These are phyloP conservation scores for Coleophoma crateriformis DNA, from an alignment of 2,329 filamentous ascomycete genomes.

Conservation along the genomic window DNA sequence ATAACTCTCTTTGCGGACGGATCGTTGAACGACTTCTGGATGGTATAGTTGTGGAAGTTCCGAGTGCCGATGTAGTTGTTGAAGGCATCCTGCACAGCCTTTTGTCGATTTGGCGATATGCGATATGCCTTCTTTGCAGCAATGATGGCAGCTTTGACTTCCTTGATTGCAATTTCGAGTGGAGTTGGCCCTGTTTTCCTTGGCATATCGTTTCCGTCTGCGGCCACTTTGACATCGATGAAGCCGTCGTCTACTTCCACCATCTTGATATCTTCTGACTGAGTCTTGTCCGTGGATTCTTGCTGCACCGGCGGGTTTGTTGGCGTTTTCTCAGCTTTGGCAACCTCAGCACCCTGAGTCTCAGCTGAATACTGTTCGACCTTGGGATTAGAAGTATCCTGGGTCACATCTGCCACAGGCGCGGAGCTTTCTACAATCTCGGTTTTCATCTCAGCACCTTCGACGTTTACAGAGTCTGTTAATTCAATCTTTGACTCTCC, in stretches of 20 bases:
- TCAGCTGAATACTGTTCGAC: background rate
- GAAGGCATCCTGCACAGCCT: slow-evolving; percentile 71
- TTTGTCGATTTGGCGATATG: slow-evolving; percentile 64
- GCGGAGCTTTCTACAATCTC: background rate
- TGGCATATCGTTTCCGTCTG: background rate
- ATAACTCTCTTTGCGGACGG: slow-evolving; percentile 85
- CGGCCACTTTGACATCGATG: background rate
- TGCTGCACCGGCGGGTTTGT: background rate
- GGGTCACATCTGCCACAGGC: background rate
- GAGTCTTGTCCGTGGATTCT: background rate
- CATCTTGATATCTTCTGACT: background rate
- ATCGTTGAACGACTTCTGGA: slow-evolving; percentile 78
- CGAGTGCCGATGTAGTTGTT: slow-evolving; percentile 73
- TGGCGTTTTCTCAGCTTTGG: background rate
- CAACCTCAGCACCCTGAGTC: background rate
- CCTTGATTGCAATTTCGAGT: slow-evolving; percentile 61
- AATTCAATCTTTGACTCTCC: background rate
- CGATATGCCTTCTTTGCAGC: slow-evolving; percentile 81
- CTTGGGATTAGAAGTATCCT: background rate
- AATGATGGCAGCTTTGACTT: slow-evolving; percentile 77
- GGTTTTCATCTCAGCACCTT: background rate
- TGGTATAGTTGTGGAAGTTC: slow-evolving; percentile 97
- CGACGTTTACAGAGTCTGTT: background rate
- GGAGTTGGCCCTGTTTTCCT: slow-evolving; percentile 31
- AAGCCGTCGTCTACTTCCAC: background rate